phyloP scores from a whole-genome alignment of 805 yeast species.

The Kuraishia floccosa region DNA sequence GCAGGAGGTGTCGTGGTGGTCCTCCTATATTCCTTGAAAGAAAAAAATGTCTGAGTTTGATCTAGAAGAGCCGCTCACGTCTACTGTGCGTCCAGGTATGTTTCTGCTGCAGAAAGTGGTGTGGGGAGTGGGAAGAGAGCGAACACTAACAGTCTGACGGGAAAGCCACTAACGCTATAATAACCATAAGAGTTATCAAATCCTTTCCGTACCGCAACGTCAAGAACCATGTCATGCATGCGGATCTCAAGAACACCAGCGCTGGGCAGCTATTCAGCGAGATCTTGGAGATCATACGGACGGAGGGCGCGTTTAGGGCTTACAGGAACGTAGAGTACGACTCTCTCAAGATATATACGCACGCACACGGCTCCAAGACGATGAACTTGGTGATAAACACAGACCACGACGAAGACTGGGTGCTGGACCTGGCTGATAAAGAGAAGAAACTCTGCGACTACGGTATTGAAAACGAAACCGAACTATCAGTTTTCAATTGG shows the following conservation, averaged over 20 bases:
- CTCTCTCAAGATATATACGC: constrained; percentile 77
- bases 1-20: neutral
- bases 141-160: neutral
- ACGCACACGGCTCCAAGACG: constrained; percentile 91
- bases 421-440: constrained; percentile 29
- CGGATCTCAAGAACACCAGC: constrained; percentile 62
- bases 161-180: constrained; percentile 48
- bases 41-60: constrained; percentile 18
- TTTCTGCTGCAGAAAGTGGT: constrained; percentile 2
- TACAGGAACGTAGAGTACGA: constrained; percentile 68
- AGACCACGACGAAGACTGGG: constrained; percentile 74
- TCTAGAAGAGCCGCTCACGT: constrained; percentile 65
- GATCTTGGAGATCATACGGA: constrained; percentile 30
- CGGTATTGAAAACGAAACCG: constrained; percentile 81
- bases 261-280: constrained; percentile 50
- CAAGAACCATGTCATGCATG: constrained; percentile 58
- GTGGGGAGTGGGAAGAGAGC: neutral
- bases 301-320: constrained; percentile 68
- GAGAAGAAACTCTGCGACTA: constrained; percentile 33
- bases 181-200: constrained; percentile 81
- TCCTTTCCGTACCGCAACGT: constrained; percentile 89
- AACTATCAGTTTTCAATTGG: constrained; percentile 68
- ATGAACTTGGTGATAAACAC: constrained; percentile 86
- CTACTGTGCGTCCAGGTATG: constrained; percentile 58
- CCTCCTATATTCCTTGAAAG: neutral